A percentile compares a stretch with the other conserved stretches of the same genome.
Conservation (phyloP, 2,329 filamentous ascomycete species). For the Emergomyces orientalis region DNA sequence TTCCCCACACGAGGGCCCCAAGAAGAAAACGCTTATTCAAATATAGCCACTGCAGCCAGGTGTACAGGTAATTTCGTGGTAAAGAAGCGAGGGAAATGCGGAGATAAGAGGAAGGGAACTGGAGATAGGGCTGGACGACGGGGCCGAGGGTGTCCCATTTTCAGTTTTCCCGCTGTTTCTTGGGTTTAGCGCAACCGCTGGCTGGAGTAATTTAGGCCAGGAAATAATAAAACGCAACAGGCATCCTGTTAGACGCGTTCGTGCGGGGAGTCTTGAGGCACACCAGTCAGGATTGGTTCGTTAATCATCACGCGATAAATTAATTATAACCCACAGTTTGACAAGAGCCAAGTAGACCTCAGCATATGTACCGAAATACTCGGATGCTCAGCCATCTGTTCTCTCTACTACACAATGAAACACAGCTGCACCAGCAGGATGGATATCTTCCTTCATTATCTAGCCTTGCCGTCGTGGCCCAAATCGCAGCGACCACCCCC, state of each 20-base stretch:
- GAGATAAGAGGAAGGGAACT: background rate
- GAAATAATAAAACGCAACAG: background rate
- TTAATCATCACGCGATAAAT: background rate
- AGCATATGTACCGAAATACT: too few relatives aligned
- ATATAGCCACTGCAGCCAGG: background rate
- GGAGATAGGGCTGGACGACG: conserved; percentile 1
- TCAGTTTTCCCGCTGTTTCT: background rate
- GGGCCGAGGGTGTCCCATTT: background rate
- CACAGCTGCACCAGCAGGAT: too few relatives aligned
- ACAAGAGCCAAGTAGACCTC: too few relatives aligned
- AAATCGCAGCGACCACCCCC: too few relatives aligned
- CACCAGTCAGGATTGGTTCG: background rate
- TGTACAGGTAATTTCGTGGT: too few relatives aligned
- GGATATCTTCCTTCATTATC: background rate
- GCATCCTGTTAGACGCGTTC: background rate
- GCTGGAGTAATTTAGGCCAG: background rate
- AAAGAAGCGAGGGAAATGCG: background rate
- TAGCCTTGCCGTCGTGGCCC: background rate
- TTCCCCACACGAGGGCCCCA: background rate
- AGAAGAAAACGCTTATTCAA: background rate
- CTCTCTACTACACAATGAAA: too few relatives aligned
- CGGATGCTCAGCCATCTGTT: too few relatives aligned
- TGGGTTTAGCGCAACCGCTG: background rate
- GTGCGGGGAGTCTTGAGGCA: background rate
- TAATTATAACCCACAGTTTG: too few relatives aligned